Base-by-base conservation (phyloP, 2,329 filamentous ascomycete genomes). In the Pseudogymnoascus sp. region DNA sequence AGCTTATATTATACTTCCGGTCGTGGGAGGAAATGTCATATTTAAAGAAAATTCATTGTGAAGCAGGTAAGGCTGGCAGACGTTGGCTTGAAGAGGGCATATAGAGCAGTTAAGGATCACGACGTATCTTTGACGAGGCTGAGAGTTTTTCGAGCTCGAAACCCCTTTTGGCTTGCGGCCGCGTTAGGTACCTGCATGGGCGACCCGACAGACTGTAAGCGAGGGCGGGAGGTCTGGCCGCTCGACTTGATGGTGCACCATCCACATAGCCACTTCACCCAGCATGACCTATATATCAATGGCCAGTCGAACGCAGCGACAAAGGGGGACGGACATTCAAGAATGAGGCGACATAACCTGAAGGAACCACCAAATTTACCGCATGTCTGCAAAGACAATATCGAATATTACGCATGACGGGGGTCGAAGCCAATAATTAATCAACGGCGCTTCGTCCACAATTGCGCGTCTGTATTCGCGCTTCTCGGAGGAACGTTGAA, bases 401-500 rank as follows among this genome's bases (percentile, higher is more conserved):
- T 33, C 50, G n/a, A 56, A 22, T 7, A 19, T 22, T 56, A 56
- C 28, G 50, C 50, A 56, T 56, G 50, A 56, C 50, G 50, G 50
- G 28, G 2, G 28, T 22, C 10, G 28, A 28, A 33, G 50, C 16
- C n/a, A 56, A 33, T 10, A 56, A 56, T 33, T 56, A 11, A 56
- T 56, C 28, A 56, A 56, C 50, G 50, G 50, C 50, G 50, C 50
- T 56, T 56, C 50, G 50, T 56, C 50, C 50, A 56, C 10, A 56
- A 56, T 56, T 56, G 50, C 50, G 28, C 50, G 50, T 56, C 50
- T 22, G 50, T 56, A 56, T 22, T 56, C 50, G 50, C 50, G 50
- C 50, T 56, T 56, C 50, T 35, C 50, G 28, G 28, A 64, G 63
- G 50, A 59, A 33, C 64, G 62, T 68, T 68, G 68, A 70, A 69